Conservation (phyloP, 257 asterid genomes). For the Solanum chaucha region DNA sequence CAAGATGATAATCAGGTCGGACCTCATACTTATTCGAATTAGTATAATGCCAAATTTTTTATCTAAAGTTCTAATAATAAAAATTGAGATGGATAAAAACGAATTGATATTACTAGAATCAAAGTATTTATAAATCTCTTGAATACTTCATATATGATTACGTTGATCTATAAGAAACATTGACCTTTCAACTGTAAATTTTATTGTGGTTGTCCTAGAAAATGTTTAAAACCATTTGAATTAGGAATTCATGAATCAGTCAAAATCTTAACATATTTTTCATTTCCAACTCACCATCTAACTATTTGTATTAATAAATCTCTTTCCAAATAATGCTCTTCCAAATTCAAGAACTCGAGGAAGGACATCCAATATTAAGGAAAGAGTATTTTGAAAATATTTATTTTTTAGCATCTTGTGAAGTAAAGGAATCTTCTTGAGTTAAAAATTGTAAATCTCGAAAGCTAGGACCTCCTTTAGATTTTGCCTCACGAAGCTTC, state of each 20-base stretch:
- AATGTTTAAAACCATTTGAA: background rate
- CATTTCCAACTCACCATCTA: background rate
- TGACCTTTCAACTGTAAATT: no score
- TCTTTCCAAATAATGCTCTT: background rate
- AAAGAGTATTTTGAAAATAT: background rate
- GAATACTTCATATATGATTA: background rate
- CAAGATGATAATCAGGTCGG: background rate
- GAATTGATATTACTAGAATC: background rate
- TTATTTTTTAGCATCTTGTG: no score
- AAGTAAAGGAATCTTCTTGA: background rate
- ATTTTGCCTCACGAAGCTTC: background rate
- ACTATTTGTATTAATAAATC: no score
- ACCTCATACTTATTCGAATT: background rate
- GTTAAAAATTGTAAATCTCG: background rate
- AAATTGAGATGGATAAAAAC: background rate
- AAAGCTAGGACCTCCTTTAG: no score
- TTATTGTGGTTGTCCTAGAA: background rate
- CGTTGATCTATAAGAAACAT: background rate
- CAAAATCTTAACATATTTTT: no score
- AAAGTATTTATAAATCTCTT: background rate
- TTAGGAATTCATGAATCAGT: background rate
- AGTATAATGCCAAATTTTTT: background rate
- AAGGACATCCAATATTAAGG: background rate
- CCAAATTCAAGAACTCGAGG: background rate
- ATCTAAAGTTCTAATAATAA: background rate